Evolutionary conservation across 176 grass and related monocot genomes (phyloP), one percentile per base, ranked within the genome.

Genomic region (Phyllostachys edulis): DNA sequence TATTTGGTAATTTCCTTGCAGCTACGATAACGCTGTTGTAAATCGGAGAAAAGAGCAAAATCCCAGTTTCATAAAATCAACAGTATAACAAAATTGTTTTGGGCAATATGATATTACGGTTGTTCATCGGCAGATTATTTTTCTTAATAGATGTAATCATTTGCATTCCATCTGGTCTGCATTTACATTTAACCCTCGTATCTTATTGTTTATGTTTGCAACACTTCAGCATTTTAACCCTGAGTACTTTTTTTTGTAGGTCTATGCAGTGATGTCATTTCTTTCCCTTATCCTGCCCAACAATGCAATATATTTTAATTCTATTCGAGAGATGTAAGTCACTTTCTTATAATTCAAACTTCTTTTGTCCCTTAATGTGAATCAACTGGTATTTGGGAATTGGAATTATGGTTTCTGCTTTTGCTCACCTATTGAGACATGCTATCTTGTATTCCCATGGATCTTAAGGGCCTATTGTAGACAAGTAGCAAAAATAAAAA

Each of bases 251-350:
- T 62, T 86, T 69, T 67, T 90, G 72, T 91, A 99, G 96, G 96
- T 99, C 57, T 99, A 94, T 90, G 79, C 96, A 59, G 83, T 99
- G 84, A 99, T 99, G 96, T 99, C 96, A 21, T 99, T 99, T 73
- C 71, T 94, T 60, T 94, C 91, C 21, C 96, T 98, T 69, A 85
- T 94, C 52, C 71, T 99, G 40, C 91, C 84, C 50, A 50, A 75
- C 10, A 88, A 81, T 12, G 85, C 93, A 66, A 99, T 99, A 85
- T 99, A 94, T 81, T 99, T 99, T 55, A 91, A 91, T 76, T 95
- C 96, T 55, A 90, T 99, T 51, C 80, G 96, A 85, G 96, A 99
- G 88, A 87, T 99, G 96, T 99, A 90, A 94, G 96, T 84, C 68
- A 46, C 21, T 23, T 24, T 74, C 51, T 73, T 82, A 7, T 80